Percentiles rank a stretch among this genome's conserved stretches.
Evolutionary conservation across 2,329 filamentous ascomycete species (phyloP).

Genomic region (Ambrosiella beaveri): DNA sequence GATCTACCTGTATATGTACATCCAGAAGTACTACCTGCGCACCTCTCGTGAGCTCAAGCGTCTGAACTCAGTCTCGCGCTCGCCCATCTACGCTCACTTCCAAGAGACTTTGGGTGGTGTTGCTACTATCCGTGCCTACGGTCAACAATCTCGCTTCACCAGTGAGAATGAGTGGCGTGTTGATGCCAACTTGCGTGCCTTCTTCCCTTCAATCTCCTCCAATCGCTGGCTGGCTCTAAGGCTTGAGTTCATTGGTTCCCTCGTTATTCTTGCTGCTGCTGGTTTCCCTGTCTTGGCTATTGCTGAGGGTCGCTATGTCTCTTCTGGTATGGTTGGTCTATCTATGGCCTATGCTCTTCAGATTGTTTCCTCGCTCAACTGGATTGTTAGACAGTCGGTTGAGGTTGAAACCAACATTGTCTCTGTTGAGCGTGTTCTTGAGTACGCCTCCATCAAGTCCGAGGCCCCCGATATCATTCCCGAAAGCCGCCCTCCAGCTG

Average conservation of each 20-base stretch:
- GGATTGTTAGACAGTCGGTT: constrained; percentile 96
- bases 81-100: constrained; percentile 95
- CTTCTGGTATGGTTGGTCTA: constrained; percentile 67
- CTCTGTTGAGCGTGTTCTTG: constrained; percentile 89
- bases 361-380: constrained; percentile 94
- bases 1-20: constrained; percentile 66
- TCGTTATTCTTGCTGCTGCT: constrained; percentile 81
- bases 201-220: constrained; percentile 88
- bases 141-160: constrained; percentile 72
- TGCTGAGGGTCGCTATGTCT: constrained; percentile 43
- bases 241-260: constrained; percentile 83
- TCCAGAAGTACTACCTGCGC: constrained; percentile 90
- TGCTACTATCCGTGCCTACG: constrained; percentile 87
- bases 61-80: constrained; percentile 84
- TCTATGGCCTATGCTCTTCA: constrained; percentile 95
- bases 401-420: constrained; percentile 99
- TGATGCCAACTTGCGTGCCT: constrained; percentile 83
- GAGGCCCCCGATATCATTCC: constrained; percentile 91
- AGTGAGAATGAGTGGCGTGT: constrained; percentile 95
- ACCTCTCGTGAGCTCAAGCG: constrained; percentile 94
- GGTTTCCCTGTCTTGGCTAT: constrained; percentile 70
- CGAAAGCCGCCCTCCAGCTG: constrained; percentile 67
- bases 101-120: constrained; percentile 91
- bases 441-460: constrained; percentile 79
- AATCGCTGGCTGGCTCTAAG: constrained; percentile 89